Evolutionary conservation across 2,329 filamentous ascomycete species (phyloP).

Genomic region (Ophiosphaerella herpotricha): DNA sequence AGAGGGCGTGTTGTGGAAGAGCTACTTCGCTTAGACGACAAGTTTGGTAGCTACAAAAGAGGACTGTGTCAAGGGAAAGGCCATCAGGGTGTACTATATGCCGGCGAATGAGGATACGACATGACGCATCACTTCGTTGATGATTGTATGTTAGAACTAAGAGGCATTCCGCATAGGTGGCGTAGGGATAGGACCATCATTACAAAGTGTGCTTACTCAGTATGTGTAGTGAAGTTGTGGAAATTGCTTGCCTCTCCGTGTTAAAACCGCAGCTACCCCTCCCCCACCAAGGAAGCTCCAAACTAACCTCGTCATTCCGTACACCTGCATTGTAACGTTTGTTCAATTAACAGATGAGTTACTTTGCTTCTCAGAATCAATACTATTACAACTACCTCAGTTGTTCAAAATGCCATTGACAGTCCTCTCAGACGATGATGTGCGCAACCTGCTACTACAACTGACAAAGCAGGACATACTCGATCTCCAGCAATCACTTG

Average conservation of each 20-base stretch:
- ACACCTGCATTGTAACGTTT: neutral
- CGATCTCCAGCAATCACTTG: conserved; percentile 61
- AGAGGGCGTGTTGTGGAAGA: conserved; percentile 98
- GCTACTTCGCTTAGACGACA: conserved; percentile 79
- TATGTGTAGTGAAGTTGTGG: neutral
- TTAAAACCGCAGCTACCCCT: conserved; percentile 21
- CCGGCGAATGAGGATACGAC: conserved; percentile 1
- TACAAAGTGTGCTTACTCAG: conserved; percentile 14
- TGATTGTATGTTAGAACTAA: conserved; percentile 6
- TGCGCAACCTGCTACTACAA: conserved; percentile 60
- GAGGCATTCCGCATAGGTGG: conserved; percentile 2
- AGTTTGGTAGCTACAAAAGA: neutral
- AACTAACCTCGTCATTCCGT: neutral
- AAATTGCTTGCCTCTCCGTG: neutral
- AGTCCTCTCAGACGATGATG: conserved; percentile 61
- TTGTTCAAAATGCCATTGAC: conserved; percentile 60
- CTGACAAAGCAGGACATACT: conserved; percentile 62
- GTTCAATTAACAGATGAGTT: no score
- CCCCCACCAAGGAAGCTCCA: conserved; percentile 19
- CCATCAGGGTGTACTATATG: conserved; percentile 13
- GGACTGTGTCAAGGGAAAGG: neutral
- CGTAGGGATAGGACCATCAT: conserved; percentile 4
- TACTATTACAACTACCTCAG: neutral
- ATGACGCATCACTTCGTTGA: conserved; percentile 1
- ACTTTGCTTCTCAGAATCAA: neutral